Base-by-base conservation (phyloP, 805 yeast species). In the Kuraishia floccosa region DNA sequence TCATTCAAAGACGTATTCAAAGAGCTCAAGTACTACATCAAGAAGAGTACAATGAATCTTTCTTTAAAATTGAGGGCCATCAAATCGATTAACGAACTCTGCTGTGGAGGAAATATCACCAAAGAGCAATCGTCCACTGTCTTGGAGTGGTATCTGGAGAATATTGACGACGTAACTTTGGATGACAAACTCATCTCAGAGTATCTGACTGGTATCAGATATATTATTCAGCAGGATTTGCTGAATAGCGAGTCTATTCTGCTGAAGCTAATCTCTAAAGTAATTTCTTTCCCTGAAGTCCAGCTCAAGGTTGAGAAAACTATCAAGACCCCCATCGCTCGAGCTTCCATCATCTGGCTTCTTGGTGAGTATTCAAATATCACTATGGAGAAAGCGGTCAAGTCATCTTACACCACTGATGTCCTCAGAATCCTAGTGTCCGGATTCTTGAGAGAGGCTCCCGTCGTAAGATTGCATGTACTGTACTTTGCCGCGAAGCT, bases 301-400 rank as follows among this genome's bases (percentile, higher is more conserved):
- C 23, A 26, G 16, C 25, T 25, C 12, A 23, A 27, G 15, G 26
- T 27, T 4, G 21, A 41, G 25, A 25, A 40, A 32, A 13, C 33
- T 30, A 10, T 36, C 43, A 16, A 36, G 44, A 7, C 19, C 25
- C 30, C 47, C 13, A 35, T 42, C 12, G 93, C 97, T 0, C 72
- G 76, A 40, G 85, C 94, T 1, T 80, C 89, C 28, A 76, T 87
- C 8, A 65, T 89, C 5, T 91, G 97, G 97, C 63, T 89, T 7
- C 68, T 89, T 31, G 96, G 97, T 4, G 96, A 91, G 46, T 78
- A 76, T 47, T 63, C 77, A 0, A 41, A 39, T 15, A 12, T 16
- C 4, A 15, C 23, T 7, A 46, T 46, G 5, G 32, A 34, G 26
- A 36, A 6, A 25, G 34, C 1, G 24, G 40, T 20, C 58, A 56